Base-by-base conservation (phyloP, 2,329 filamentous ascomycete species). In the Pseudocercospora eumusae region DNA sequence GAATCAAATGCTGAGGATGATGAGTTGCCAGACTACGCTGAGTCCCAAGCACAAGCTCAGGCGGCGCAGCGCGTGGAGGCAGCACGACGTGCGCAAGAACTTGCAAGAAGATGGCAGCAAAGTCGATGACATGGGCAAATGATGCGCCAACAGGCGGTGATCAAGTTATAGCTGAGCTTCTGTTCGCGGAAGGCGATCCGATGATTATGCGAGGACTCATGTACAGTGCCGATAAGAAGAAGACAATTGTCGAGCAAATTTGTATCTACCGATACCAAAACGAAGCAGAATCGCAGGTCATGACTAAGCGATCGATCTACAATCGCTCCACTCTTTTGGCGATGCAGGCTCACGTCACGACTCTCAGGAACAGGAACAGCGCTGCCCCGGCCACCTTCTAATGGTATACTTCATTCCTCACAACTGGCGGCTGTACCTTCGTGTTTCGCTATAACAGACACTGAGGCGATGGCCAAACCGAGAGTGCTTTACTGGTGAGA, bases 401-500 rank as follows among this genome's bases (percentile, higher is more conserved):
- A 13, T 33, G n/a, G n/a, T 33, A 11, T 33, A 40, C 36, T 40
- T 8, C 36, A 40, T 40, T 40, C 36, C 36, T 40, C 36, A n/a
- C 36, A 40, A n/a, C 15, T 36, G 33, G 13, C 44, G 25, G 28
- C 15, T 27, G 45, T 36, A n/a, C 11, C n/a, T 42, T 15, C 15
- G 13, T 50, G 0, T 36, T 15, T 15, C 21, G 1, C 11, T 8
- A 21, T n/a, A 20, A 21, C 10, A 4, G 0, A 15, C 44, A 27
- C n/a, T 20, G 54, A 13, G n/a, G 60, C 54, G 5, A 73, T 74
- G 64, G 56, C 66, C 27, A 78, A 78, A 68, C 78, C 83, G 44
- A 78, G 84, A 56, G 88, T 92, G 1, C 82, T 92, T 33, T 91
- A 90, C 74, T 92, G 89, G 89, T 69, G 64, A 33, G 59, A 7